phyloP scores from a whole-genome alignment of 2,329 filamentous ascomycete species.

The Sodiomyces alkalinus region DNA sequence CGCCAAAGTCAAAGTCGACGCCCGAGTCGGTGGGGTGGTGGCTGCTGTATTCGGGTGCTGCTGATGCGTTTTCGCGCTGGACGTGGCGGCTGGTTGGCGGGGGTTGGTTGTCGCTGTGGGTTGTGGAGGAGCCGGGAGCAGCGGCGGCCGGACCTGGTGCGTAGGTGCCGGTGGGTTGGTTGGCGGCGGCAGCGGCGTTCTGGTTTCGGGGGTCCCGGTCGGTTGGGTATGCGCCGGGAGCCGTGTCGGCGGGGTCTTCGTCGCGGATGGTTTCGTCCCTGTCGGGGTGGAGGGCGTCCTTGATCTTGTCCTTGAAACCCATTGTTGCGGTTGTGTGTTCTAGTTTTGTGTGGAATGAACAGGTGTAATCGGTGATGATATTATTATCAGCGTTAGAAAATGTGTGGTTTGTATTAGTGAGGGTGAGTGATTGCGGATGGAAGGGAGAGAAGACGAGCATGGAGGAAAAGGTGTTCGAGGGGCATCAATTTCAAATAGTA shows the following conservation, averaged over 20 bases:
- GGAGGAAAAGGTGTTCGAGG: too few relatives aligned
- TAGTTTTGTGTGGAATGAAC: neutral
- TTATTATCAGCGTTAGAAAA: too few relatives aligned
- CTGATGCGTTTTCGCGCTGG: too few relatives aligned
- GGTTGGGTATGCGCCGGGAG: neutral
- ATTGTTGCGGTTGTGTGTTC: constrained; percentile 4
- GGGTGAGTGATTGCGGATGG: too few relatives aligned
- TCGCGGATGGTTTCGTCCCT: constrained; percentile 1
- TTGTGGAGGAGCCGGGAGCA: constrained; percentile 1
- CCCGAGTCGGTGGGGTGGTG: constrained; percentile 3
- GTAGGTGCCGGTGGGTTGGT: constrained; percentile 2
- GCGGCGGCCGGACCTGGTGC: neutral
- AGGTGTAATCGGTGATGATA: constrained; percentile 2
- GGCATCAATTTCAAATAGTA: too few relatives aligned
- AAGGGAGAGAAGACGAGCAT: too few relatives aligned
- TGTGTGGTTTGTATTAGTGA: too few relatives aligned
- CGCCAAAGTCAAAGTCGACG: neutral
- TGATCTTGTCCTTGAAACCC: constrained; percentile 8
- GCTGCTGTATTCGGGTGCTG: neutral
- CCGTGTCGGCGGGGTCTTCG: constrained; percentile 1
- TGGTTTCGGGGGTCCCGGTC: constrained; percentile 1
- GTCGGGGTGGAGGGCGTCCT: constrained; percentile 7
- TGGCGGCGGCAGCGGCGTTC: constrained; percentile 1
- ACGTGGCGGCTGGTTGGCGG: too few relatives aligned
- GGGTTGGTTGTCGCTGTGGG: constrained; percentile 3